Evolutionary conservation across 352 stramenopile species (phyloP).

Genomic region (Aphanomyces stellatus): DNA sequence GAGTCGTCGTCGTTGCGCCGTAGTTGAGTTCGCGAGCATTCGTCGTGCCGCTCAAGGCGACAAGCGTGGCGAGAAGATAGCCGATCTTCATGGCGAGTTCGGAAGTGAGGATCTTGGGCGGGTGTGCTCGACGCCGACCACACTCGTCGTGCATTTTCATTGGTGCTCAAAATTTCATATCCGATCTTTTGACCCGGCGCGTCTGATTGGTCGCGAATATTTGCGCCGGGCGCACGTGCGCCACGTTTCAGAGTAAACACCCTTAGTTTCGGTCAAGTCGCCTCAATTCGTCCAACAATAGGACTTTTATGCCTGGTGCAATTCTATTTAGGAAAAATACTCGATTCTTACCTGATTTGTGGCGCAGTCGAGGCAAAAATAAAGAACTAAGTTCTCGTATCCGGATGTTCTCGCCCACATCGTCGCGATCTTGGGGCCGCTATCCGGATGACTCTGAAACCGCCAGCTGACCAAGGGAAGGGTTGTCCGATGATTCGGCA

Average conservation of each 20-base stretch:
- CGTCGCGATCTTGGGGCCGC: neutral
- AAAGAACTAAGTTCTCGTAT: neutral
- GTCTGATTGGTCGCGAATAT: neutral
- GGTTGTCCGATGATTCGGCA: neutral
- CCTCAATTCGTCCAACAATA: no score
- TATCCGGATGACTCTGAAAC: neutral
- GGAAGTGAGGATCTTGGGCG: conserved; percentile 1
- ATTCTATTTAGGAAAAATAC: neutral
- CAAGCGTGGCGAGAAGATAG: no score
- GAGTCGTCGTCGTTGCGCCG: no score
- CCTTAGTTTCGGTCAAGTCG: neutral
- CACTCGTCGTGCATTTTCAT: neutral
- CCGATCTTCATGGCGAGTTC: neutral
- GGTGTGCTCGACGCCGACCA: neutral
- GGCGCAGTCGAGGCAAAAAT: neutral
- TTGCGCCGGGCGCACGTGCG: neutral
- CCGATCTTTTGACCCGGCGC: neutral
- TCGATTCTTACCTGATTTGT: neutral
- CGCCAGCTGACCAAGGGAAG: neutral
- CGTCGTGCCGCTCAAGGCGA: no score
- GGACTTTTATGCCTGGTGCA: no score
- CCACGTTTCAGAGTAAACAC: neutral
- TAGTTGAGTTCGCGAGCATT: no score
- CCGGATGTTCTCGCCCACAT: neutral
- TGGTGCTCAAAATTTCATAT: conserved; percentile 6